Conservation (phyloP, 495 filamentous ascomycete species). For the Clohesyomyces aquaticus region DNA sequence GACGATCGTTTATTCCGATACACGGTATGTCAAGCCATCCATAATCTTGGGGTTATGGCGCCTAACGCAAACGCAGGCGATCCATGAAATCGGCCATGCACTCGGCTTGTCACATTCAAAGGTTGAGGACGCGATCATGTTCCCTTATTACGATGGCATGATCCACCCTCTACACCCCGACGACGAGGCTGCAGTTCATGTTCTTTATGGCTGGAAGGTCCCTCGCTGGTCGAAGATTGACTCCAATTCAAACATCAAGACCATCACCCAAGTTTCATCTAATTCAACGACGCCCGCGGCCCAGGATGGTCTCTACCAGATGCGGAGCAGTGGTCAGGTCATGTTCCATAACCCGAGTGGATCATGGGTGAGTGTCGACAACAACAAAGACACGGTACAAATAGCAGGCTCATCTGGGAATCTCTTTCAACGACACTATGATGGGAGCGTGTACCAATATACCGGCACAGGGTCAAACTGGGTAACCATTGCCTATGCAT, state of each 20-base stretch:
- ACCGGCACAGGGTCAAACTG: constrained; percentile 11
- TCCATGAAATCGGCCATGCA: constrained; percentile 35
- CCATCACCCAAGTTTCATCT: constrained; percentile 26
- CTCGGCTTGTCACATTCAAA: constrained; percentile 31
- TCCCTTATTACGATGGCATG: constrained; percentile 21
- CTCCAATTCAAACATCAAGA: constrained; percentile 9
- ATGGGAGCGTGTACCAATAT: constrained; percentile 30
- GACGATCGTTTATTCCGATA: constrained; percentile 29
- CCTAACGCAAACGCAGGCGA: constrained; percentile 14
- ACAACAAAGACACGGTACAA: constrained; percentile 32
- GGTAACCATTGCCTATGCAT: constrained; percentile 20
- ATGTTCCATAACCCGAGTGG: constrained; percentile 17
- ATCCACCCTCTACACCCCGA: constrained; percentile 28
- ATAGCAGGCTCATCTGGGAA: constrained; percentile 26
- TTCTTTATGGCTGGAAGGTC: constrained; percentile 28
- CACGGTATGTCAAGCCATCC: background rate
- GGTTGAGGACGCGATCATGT: constrained; percentile 35
- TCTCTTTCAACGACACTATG: constrained; percentile 30
- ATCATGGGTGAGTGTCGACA: constrained; percentile 22
- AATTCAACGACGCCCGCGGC: background rate
- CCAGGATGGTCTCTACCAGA: constrained; percentile 32
- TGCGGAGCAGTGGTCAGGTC: constrained; percentile 27
- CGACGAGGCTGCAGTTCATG: constrained; percentile 32
- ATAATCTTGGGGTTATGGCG: background rate
- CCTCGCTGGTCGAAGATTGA: constrained; percentile 31